Base-by-base conservation (phyloP, 345 rosid species). In the Eucalyptus fibrosa region DNA sequence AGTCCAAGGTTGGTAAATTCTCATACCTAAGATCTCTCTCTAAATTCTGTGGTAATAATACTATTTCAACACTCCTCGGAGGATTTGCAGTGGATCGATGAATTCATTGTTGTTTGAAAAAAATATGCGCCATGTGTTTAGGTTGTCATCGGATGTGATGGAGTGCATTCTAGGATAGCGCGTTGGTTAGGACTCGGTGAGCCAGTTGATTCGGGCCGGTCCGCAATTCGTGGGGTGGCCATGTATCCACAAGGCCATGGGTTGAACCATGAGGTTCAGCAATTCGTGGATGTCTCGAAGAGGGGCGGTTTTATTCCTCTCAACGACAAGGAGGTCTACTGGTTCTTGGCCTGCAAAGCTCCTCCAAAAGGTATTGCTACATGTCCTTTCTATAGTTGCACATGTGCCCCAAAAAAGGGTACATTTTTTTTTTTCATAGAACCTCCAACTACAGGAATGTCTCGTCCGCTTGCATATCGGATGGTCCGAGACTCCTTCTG, bases 81-180 rank as follows among this genome's bases (percentile, higher is more conserved):
- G 16, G 15, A 77, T 77, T 11, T 21, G 83, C 14, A 11, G 16
- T 11, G 0, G 47, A 40, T 77, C 7, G 16, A 21, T 77, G 15
- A 77, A 42, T 42, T 37, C 24, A 77, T 77, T 40, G 28, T 37
- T 2, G 12, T n/a, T 15, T 65, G 11, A 65, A 65, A 77, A 77
- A 34, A 12, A 21, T 37, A 40, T 11, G 30, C 7, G 3, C 83
- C 51, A 2, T 3, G 2, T 34, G n/a, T 23, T 17, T 53, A 91
- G 93, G 92, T 91, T 15, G 83, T 91, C 89, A 91, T 94, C n/a
- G 95, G 95, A 50, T 94, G 93, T 83, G 94, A 94, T 24, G 95
- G 95, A 88, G 90, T 92, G 55, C 93, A 92, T 90, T 94, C 93
- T 2, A 62, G 87, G 50, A 92, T 93, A 50, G 93, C 94, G 12